Conservation (phyloP, 371 early-diverging fungal genomes). For the Sporodiniella umbellata region DNA sequence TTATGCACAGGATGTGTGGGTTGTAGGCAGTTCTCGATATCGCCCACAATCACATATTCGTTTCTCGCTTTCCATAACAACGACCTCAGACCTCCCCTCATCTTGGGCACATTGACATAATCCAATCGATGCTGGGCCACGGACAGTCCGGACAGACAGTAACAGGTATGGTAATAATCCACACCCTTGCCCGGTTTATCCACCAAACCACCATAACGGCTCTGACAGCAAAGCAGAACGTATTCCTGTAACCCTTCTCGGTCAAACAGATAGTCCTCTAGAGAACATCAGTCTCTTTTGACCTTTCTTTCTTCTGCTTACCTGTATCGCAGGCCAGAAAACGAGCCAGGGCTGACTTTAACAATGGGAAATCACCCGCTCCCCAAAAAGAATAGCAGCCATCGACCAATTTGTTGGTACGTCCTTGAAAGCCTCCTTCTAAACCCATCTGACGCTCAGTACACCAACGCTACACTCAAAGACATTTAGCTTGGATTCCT, state of each 20-base stretch:
- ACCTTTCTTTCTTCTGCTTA: no score
- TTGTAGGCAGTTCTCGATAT: slow-evolving; percentile 48
- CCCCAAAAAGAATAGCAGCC: slow-evolving; percentile 98
- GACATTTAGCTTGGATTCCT: neutral
- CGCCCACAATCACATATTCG: slow-evolving; percentile 44
- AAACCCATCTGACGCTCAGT: slow-evolving; percentile 77
- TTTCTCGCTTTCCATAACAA: slow-evolving; percentile 39
- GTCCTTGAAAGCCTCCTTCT: slow-evolving; percentile 96
- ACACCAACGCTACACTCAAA: slow-evolving; percentile 67
- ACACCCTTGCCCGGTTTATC: slow-evolving; percentile 88
- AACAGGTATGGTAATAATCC: slow-evolving; percentile 96
- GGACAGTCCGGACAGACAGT: slow-evolving; percentile 87
- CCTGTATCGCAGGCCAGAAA: neutral
- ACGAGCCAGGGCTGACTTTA: slow-evolving; percentile 47
- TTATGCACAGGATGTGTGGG: slow-evolving; percentile 66
- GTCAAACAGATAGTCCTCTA: slow-evolving; percentile 48
- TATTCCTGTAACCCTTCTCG: slow-evolving; percentile 84
- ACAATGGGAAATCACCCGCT: slow-evolving; percentile 80
- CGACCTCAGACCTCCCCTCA: slow-evolving; percentile 29
- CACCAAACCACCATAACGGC: slow-evolving; percentile 75
- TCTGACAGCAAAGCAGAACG: slow-evolving; percentile 84
- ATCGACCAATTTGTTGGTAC: slow-evolving; percentile 97
- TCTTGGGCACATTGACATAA: slow-evolving; percentile 18
- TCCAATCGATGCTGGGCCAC: slow-evolving; percentile 50
- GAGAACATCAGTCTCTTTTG: no score